phyloP scores from a whole-genome alignment of 805 yeast genomes.

The Myxozyma monticola region DNA sequence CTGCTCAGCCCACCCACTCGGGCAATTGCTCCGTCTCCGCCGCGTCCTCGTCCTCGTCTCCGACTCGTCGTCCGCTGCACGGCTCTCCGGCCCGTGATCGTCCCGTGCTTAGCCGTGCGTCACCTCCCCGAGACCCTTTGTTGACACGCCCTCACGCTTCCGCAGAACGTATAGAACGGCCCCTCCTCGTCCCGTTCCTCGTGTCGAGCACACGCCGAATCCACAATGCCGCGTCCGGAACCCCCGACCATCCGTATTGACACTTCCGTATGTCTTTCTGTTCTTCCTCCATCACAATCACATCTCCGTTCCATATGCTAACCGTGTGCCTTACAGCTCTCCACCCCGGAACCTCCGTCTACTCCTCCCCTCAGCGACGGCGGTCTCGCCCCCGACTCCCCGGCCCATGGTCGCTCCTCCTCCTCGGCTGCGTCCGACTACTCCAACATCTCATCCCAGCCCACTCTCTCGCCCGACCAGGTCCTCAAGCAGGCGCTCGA shows the following conservation, averaged over 20 bases:
- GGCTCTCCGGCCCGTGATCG: too few species aligned
- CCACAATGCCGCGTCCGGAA: conserved; percentile 13
- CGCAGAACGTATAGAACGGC: too few species aligned
- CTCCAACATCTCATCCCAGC: conserved; percentile 16
- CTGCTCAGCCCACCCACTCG: too few species aligned
- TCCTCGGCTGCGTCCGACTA: conserved; percentile 3
- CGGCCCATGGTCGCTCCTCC: not conserved
- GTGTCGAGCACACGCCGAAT: too few species aligned
- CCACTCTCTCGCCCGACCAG: conserved; percentile 20
- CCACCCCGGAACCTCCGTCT: not conserved
- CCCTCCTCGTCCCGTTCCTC: too few species aligned
- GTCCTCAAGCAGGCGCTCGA: conserved; percentile 17
- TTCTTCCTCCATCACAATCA: not conserved
- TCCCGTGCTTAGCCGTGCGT: too few species aligned
- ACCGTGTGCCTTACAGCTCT: not conserved
- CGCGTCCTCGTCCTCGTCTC: too few species aligned
- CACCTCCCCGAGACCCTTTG: too few species aligned
- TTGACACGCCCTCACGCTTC: too few species aligned
- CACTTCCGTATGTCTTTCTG: conserved; percentile 13
- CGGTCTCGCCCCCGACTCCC: not conserved
- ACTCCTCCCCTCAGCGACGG: conserved; percentile 9
- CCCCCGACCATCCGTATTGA: conserved; percentile 27
- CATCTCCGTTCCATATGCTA: not conserved
- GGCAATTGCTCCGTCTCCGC: too few species aligned
- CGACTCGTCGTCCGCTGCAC: too few species aligned